These are phyloP conservation scores for Rubroboletus pulcherrimus DNA, from an alignment of 768 basidiomycete species.

Conservation along the genomic window DNA sequence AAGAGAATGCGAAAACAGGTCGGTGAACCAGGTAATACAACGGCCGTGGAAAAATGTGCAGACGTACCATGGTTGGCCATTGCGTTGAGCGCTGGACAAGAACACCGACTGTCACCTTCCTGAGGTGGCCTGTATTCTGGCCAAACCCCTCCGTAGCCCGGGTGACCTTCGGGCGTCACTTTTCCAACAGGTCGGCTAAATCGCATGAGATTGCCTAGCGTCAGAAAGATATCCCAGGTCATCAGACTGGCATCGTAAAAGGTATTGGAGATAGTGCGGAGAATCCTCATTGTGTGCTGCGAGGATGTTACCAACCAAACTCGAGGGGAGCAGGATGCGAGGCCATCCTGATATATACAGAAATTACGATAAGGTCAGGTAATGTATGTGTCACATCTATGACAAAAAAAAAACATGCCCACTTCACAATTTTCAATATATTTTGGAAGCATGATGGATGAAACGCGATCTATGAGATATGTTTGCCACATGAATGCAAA, in stretches of 20 bases:
- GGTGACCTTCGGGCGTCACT: conserved; percentile 52
- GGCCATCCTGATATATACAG: conserved; percentile 6
- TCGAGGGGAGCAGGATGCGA: background rate
- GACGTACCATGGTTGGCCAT: conserved; percentile 79
- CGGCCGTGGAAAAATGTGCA: too few relatives aligned
- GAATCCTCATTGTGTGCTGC: conserved; percentile 10
- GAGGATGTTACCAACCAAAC: background rate
- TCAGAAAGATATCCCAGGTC: conserved; percentile 20
- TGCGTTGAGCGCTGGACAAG: conserved; percentile 75
- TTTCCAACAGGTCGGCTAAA: conserved; percentile 39
- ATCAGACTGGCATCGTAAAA: conserved; percentile 10
- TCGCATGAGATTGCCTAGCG: conserved; percentile 18
- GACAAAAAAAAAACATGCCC: background rate
- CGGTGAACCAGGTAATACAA: background rate
- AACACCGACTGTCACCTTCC: conserved; percentile 64
- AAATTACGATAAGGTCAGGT: too few relatives aligned
- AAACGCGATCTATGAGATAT: background rate
- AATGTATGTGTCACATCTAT: background rate
- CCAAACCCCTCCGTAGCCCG: conserved; percentile 66
- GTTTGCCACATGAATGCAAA: background rate
- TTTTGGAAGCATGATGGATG: background rate
- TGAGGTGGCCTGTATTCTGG: conserved; percentile 58
- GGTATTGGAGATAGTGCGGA: conserved; percentile 5
- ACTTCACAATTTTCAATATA: background rate
- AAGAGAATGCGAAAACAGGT: background rate